Base-by-base conservation (phyloP, 2,329 filamentous ascomycete genomes). In the Epichloe sp. region DNA sequence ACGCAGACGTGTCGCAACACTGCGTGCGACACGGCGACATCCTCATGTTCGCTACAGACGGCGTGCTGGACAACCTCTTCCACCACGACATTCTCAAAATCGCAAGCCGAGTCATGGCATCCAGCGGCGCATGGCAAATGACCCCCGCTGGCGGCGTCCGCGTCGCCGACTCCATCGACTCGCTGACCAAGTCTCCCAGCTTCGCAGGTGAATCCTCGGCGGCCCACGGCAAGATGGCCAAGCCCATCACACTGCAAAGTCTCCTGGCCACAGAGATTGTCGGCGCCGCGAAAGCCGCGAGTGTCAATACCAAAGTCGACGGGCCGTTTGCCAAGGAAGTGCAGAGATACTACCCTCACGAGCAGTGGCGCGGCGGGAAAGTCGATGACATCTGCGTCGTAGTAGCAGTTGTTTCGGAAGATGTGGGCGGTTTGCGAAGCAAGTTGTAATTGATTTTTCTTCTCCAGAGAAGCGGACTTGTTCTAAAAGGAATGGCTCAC, bases 281-380 rank as follows among this genome's bases (percentile, higher is more conserved):
- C 15, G 75, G 77, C 10, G 86, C 89, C 49, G 91, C 93, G 5
- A 96, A 96, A 68, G 73, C 79, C 7, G 89, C 90, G 6, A 94
- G 90, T 63, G 68, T 87, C 52, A 89, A 95, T 67, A 79, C 76
- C 47, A 88, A 85, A 61, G 72, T 87, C 49, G 87, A 97, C 65
- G 89, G 91, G 0, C 93, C 93, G 0, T 98, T 98, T 67, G 89
- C 93, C 41, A 95, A 88, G 68, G 89, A 96, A 66, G 88, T 96
- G 19, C 88, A 93, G 64, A 86, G 83, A 62, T 83, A 86, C 62
- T 95, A 87, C 59, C 91, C 93, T 0, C 75, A 83, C 38, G 91
- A 97, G 66, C 80, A 82, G 53, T 98, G 88, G 80, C 82, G 82
- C 53, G 93, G 93, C 52, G 93, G 93, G 49, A 98, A 98, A 68